Evolutionary conservation across 768 basidiomycete genomes (phyloP).

Genomic region (Calocybe cyanea): DNA sequence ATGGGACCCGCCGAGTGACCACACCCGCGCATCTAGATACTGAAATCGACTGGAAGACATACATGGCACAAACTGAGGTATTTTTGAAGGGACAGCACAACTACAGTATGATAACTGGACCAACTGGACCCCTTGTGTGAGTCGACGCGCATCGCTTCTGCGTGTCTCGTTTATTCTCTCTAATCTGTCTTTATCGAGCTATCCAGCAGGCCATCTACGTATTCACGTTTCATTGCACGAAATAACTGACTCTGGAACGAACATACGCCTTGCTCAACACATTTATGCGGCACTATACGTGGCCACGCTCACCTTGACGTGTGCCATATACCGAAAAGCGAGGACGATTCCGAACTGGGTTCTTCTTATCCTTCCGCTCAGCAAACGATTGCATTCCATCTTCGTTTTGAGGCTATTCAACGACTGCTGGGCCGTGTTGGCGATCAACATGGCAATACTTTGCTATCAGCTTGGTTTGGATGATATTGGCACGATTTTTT

Average conservation of each 20-base stretch:
- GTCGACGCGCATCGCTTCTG: constrained; percentile 18
- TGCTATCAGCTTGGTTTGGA: constrained; percentile 60
- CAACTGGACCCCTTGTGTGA: constrained; percentile 92
- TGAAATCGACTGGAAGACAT: constrained; percentile 97
- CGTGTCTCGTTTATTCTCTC: background rate
- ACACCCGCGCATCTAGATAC: constrained; percentile 60
- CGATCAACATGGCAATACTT: constrained; percentile 63
- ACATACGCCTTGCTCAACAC: constrained; percentile 67
- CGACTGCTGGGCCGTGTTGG: constrained; percentile 81
- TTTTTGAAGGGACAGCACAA: constrained; percentile 80
- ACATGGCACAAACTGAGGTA: constrained; percentile 82
- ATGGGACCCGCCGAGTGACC: no score
- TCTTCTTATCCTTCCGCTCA: constrained; percentile 69
- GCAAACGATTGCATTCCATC: constrained; percentile 93
- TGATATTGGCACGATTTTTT: constrained; percentile 60
- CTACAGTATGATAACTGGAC: constrained; percentile 79
- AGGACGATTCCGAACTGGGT: constrained; percentile 69
- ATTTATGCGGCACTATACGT: constrained; percentile 78
- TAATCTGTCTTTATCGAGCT: constrained; percentile 43
- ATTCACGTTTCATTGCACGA: constrained; percentile 70
- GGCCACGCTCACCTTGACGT: constrained; percentile 56
- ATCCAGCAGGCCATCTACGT: constrained; percentile 90
- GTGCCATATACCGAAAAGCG: constrained; percentile 62
- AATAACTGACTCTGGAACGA: constrained; percentile 57
- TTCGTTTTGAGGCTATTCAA: constrained; percentile 92